phyloP scores from a whole-genome alignment of 805 yeast species.

The Ogataea paradorogensis region DNA sequence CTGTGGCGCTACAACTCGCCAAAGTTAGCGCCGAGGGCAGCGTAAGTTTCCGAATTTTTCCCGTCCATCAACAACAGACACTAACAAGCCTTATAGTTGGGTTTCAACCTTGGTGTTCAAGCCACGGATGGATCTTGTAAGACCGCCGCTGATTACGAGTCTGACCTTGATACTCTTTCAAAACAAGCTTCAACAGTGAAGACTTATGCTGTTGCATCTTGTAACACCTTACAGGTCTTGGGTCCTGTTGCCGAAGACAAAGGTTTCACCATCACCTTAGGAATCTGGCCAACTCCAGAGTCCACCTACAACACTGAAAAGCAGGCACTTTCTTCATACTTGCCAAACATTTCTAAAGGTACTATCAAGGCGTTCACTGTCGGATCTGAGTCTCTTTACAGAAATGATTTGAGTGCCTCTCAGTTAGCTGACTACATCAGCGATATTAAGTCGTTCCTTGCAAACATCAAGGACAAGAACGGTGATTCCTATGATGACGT shows the following conservation, averaged over 20 bases:
- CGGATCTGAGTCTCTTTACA: conserved; percentile 95
- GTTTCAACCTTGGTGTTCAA: conserved; percentile 84
- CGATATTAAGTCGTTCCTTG: conserved; percentile 57
- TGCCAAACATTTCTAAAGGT: conserved; percentile 68
- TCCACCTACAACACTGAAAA: conserved; percentile 74
- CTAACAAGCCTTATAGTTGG: conserved; percentile 38
- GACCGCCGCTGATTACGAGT: conserved; percentile 61
- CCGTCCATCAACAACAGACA: not conserved
- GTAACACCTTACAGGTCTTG: conserved; percentile 79
- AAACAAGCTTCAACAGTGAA: conserved; percentile 65
- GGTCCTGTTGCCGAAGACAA: conserved; percentile 84
- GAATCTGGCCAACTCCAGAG: conserved; percentile 93
- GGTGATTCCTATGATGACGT: conserved; percentile 71
- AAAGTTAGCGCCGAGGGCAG: conserved; percentile 26
- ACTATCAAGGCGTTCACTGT: conserved; percentile 78
- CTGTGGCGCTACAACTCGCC: conserved; percentile 22
- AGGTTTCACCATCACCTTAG: conserved; percentile 74
- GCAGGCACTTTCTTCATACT: conserved; percentile 61
- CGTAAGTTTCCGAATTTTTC: conserved; percentile 4
- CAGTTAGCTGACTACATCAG: conserved; percentile 67
- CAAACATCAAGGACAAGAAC: conserved; percentile 66
- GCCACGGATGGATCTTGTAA: conserved; percentile 76
- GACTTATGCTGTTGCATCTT: conserved; percentile 90
- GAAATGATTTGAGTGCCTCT: conserved; percentile 76
- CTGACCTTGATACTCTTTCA: conserved; percentile 61